phyloP scores from a whole-genome alignment of 208 protist genomes.

The Borovskyia barvae region DNA sequence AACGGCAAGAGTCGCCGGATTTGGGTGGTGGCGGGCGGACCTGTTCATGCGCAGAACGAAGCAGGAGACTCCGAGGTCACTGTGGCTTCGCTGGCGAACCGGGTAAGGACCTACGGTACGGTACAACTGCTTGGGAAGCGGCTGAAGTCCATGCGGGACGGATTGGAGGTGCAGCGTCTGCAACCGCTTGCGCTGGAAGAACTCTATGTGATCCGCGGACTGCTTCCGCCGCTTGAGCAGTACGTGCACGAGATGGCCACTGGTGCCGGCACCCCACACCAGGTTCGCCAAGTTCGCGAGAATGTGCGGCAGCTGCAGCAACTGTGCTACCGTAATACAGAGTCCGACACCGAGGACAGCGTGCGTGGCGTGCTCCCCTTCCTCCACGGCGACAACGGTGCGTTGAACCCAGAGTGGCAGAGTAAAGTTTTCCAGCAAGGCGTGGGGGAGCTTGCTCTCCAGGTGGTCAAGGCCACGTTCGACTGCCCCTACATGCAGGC shows the following conservation, averaged over 20 bases:
- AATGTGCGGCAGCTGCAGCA: slow-evolving; percentile 38
- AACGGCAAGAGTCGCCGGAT: slow-evolving; percentile 23
- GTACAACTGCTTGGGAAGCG: slow-evolving; percentile 22
- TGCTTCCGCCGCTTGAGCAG: slow-evolving; percentile 42
- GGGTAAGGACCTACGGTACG: slow-evolving; percentile 10
- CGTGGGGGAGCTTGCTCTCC: slow-evolving; percentile 29
- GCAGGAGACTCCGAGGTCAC: slow-evolving; percentile 16
- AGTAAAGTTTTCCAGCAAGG: slow-evolving; percentile 49
- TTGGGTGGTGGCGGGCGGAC: slow-evolving; percentile 40
- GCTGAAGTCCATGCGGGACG: slow-evolving; percentile 48
- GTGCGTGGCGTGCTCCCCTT: slow-evolving; percentile 7
- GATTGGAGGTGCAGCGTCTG: slow-evolving; percentile 39
- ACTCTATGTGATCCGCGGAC: slow-evolving; percentile 41
- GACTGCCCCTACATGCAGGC: slow-evolving; percentile 30
- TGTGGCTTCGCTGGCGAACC: slow-evolving; percentile 27
- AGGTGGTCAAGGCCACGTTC: slow-evolving; percentile 30
- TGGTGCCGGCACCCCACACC: slow-evolving; percentile 24
- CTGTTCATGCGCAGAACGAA: slow-evolving; percentile 4
- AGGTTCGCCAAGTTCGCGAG: slow-evolving; percentile 36
- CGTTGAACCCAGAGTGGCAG: slow-evolving; percentile 46
- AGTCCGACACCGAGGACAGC: slow-evolving; percentile 6
- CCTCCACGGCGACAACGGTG: slow-evolving; percentile 12
- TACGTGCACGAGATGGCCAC: slow-evolving; percentile 27
- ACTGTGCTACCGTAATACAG: slow-evolving; percentile 22
- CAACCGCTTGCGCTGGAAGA: slow-evolving; percentile 32